Percentiles rank a stretch among this genome's conserved stretches.
Evolutionary conservation across 495 filamentous ascomycete species (phyloP).

Genomic region (Penicilliopsis zonata): DNA sequence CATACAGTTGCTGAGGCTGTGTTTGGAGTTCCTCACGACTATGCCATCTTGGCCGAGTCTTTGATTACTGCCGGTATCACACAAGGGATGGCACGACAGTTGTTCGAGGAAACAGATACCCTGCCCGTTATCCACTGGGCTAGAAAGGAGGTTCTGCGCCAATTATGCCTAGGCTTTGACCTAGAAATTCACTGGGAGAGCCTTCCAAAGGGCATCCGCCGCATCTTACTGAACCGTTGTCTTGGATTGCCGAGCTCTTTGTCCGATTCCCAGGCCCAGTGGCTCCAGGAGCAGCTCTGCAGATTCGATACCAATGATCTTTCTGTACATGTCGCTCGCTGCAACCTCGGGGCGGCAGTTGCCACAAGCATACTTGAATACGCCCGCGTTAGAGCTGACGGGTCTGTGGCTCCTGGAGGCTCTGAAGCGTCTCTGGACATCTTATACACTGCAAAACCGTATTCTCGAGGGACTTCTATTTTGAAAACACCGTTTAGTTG

Average conservation of each 20-base stretch:
- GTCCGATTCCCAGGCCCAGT: conserved; percentile 14
- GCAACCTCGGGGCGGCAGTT: conserved; percentile 29
- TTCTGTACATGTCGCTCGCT: conserved; percentile 24
- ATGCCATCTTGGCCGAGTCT: conserved; percentile 35
- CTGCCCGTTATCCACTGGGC: conserved; percentile 25
- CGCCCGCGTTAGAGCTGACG: conserved; percentile 22
- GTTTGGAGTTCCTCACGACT: conserved; percentile 37
- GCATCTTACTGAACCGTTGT: conserved; percentile 23
- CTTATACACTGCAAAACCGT: conserved; percentile 17
- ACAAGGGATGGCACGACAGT: conserved; percentile 24
- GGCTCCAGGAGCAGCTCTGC: conserved; percentile 25
- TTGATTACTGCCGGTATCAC: conserved; percentile 29
- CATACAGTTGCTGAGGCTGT: conserved; percentile 39
- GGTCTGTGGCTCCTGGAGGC: conserved; percentile 16
- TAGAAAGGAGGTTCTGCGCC: conserved; percentile 28
- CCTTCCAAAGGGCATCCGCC: conserved; percentile 21
- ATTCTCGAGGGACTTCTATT: conserved; percentile 13
- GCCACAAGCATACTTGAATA: conserved; percentile 28
- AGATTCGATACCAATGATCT: conserved; percentile 23
- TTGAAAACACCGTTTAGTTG: conserved; percentile 17
- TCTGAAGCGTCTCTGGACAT: conserved; percentile 20
- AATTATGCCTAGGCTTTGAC: conserved; percentile 32
- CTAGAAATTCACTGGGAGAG: conserved; percentile 32
- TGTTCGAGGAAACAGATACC: conserved; percentile 23
- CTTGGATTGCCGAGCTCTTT: conserved; percentile 19